Conservation (phyloP, 1,139 yeast genomes). For the Yamadazyma kanchanaburiensis region DNA sequence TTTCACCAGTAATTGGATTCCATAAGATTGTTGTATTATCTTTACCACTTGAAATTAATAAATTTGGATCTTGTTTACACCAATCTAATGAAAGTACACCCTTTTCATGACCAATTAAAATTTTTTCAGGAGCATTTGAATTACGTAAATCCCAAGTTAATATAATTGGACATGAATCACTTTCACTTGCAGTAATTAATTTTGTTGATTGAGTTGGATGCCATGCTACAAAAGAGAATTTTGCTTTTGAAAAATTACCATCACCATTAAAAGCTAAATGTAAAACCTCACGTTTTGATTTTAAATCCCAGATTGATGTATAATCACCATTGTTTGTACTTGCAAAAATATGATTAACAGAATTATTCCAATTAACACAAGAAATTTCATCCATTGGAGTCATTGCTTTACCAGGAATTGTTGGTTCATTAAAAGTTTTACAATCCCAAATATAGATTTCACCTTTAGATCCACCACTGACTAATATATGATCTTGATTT, state of each 20-base stretch:
- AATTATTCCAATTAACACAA: slow-evolving; percentile 86
- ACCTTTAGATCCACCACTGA: slow-evolving; percentile 84
- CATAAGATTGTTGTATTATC: slow-evolving; percentile 86
- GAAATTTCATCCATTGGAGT: slow-evolving; percentile 82
- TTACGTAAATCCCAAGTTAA: slow-evolving; percentile 94
- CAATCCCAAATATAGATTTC: slow-evolving; percentile 91
- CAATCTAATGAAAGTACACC: slow-evolving; percentile 92
- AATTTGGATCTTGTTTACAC: slow-evolving; percentile 79
- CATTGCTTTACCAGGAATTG: slow-evolving; percentile 73
- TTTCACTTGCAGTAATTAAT: slow-evolving; percentile 82
- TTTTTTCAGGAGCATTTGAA: slow-evolving; percentile 79
- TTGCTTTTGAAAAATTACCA: slow-evolving; percentile 54
- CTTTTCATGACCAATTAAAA: slow-evolving; percentile 77
- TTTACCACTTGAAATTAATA: slow-evolving; percentile 85
- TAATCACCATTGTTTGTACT: slow-evolving; percentile 81
- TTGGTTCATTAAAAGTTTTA: slow-evolving; percentile 56
- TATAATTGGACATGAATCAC: slow-evolving; percentile 77
- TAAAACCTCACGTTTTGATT: slow-evolving; percentile 81
- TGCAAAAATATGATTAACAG: slow-evolving; percentile 84
- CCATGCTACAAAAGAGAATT: slow-evolving; percentile 76
- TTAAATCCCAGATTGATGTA: slow-evolving; percentile 92
- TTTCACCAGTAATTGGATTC: slow-evolving; percentile 76
- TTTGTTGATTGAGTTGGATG: slow-evolving; percentile 82
- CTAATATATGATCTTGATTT: slow-evolving; percentile 66
- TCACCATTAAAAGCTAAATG: slow-evolving; percentile 68